These are phyloP conservation scores for Babesia ovis DNA, from an alignment of 169 alveolate species.

Conservation along the genomic window DNA sequence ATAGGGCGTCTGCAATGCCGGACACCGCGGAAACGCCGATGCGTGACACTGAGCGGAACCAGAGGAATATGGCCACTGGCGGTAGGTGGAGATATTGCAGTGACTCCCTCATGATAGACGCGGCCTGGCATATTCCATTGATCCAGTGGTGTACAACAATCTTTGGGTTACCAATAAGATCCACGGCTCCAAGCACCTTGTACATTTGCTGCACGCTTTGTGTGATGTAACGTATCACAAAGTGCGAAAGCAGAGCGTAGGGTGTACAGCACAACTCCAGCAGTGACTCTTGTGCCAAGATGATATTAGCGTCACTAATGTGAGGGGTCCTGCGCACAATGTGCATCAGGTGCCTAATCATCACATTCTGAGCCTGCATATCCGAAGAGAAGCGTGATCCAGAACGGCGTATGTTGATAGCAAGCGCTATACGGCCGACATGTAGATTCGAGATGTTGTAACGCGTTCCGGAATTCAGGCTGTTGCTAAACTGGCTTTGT, in stretches of 20 bases:
- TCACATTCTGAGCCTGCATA: constrained; percentile 44
- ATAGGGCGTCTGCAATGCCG: constrained; percentile 66
- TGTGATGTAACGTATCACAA: constrained; percentile 64
- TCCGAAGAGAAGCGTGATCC: constrained; percentile 34
- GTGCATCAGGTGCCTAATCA: constrained; percentile 55
- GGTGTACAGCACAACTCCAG: constrained; percentile 64
- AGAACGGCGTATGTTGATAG: constrained; percentile 52
- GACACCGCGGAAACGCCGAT: constrained; percentile 35
- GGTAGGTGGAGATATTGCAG: constrained; percentile 59
- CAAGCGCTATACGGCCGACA: constrained; percentile 45
- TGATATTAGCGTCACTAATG: constrained; percentile 60
- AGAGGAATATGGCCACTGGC: constrained; percentile 42
- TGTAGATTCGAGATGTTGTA: constrained; percentile 61
- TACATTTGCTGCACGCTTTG: constrained; percentile 76
- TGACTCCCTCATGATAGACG: constrained; percentile 46
- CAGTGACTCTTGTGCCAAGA: constrained; percentile 52
- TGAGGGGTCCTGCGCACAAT: constrained; percentile 63
- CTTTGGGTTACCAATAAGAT: constrained; percentile 80
- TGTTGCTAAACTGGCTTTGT: constrained; percentile 35
- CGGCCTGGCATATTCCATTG: constrained; percentile 59
- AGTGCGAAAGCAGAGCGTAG: constrained; percentile 57
- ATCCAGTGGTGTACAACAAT: constrained; percentile 76
- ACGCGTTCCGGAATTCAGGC: constrained; percentile 31
- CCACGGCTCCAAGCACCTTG: constrained; percentile 80
- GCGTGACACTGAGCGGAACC: constrained; percentile 45